Percentiles rank a stretch among this genome's conserved stretches.
Conservation (phyloP, 169 alveolate genomes). For the Plasmodium knowlesi region DNA sequence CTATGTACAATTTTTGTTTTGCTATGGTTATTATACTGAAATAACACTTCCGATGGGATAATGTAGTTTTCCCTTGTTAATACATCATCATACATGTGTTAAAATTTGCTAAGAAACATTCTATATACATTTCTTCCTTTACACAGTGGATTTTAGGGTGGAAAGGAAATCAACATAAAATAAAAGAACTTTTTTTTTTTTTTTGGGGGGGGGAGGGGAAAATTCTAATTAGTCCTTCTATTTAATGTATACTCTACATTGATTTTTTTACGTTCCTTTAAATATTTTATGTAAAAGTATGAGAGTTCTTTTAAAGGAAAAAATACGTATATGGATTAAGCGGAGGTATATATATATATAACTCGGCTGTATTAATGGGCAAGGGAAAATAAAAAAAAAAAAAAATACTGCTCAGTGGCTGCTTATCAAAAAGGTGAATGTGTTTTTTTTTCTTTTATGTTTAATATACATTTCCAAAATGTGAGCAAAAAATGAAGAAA, state of each 20-base stretch:
- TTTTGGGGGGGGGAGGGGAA: background rate
- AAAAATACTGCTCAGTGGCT: background rate
- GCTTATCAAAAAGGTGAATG: conserved; percentile 3
- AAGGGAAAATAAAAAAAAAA: background rate
- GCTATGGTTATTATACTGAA: background rate
- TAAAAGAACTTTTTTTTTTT: background rate
- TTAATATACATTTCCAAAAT: conserved; percentile 11
- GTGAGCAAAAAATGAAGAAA: background rate
- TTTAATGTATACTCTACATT: background rate
- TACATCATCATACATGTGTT: background rate
- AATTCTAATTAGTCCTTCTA: background rate
- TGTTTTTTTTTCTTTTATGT: conserved; percentile 6
- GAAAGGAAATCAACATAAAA: background rate
- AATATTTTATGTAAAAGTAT: background rate
- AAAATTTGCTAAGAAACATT: background rate
- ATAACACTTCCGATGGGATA: conserved; percentile 2
- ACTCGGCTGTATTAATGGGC: background rate
- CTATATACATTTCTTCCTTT: background rate
- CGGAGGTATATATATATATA: background rate
- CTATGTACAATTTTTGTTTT: background rate
- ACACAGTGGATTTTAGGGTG: background rate
- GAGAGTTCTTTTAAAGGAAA: background rate
- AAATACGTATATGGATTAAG: background rate
- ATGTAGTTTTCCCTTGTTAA: background rate
- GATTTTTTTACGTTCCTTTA: background rate